Evolutionary conservation across 495 filamentous ascomycete species (phyloP).

Genomic region (Penicillium fimorum): DNA sequence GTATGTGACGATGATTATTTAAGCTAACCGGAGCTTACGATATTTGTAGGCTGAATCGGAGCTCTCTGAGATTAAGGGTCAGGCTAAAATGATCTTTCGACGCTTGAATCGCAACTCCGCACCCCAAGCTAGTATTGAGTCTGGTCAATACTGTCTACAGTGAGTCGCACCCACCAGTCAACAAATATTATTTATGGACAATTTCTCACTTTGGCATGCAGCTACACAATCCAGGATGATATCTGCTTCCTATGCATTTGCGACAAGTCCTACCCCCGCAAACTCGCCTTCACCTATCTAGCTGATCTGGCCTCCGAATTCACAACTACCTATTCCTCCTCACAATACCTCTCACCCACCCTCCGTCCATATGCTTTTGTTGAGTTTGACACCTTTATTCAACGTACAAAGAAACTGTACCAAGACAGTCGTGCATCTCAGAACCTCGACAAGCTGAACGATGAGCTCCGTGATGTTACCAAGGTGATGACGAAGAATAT

Average conservation of each 20-base stretch:
- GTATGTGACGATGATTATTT: constrained; percentile 33
- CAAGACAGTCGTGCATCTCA: constrained; percentile 83
- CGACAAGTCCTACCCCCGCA: constrained; percentile 92
- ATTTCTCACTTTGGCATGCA: constrained; percentile 31
- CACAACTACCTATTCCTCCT: constrained; percentile 72
- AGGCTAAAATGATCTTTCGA: constrained; percentile 86
- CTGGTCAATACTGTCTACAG: constrained; percentile 83
- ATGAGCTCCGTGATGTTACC: constrained; percentile 95
- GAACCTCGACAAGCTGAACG: constrained; percentile 87
- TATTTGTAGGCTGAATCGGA: constrained; percentile 62
- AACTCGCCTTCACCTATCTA: constrained; percentile 98
- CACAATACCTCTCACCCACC: constrained; percentile 68
- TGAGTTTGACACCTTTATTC: constrained; percentile 97
- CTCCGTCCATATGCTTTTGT: constrained; percentile 94
- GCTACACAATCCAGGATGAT: constrained; percentile 80
- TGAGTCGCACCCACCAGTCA: constrained; percentile 39
- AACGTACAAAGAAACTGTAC: constrained; percentile 89
- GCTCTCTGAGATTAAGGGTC: constrained; percentile 82
- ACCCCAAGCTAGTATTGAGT: constrained; percentile 88
- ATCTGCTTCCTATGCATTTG: constrained; percentile 91
- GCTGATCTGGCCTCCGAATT: constrained; percentile 90
- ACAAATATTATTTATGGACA: neutral
- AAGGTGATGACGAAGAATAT: constrained; percentile 99
- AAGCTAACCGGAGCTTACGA: neutral
- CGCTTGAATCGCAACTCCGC: constrained; percentile 83